phyloP scores from a whole-genome alignment of 2,329 filamentous ascomycete genomes.

The Cryphonectria radicalis region DNA sequence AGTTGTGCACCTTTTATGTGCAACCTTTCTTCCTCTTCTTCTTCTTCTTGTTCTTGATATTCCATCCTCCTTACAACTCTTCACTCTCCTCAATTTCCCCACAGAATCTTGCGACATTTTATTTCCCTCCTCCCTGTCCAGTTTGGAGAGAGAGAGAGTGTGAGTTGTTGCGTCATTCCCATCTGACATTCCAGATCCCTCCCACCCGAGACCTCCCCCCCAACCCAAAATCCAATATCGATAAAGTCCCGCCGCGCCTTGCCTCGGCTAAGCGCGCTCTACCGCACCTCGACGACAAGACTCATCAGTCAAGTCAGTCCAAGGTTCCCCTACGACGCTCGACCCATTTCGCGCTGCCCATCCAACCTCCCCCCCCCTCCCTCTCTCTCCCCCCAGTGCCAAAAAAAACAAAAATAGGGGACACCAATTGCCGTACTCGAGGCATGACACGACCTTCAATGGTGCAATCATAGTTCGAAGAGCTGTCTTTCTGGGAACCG shows the following conservation, averaged over 20 bases:
- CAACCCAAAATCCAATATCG: slow-evolving; percentile 21
- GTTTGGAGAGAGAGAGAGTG: neutral
- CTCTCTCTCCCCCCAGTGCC: too few relatives aligned
- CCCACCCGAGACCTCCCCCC: neutral
- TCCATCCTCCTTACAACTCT: neutral
- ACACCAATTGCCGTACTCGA: neutral
- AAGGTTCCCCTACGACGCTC: neutral
- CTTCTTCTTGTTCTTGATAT: neutral
- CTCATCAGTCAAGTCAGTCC: slow-evolving; percentile 8
- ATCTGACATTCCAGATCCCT: neutral
- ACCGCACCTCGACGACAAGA: slow-evolving; percentile 9
- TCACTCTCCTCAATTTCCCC: too few relatives aligned
- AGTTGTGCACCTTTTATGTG: neutral
- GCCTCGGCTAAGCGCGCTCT: slow-evolving; percentile 27
- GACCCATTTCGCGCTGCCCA: neutral
- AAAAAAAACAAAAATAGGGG: neutral
- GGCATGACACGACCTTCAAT: slow-evolving; percentile 21
- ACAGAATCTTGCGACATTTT: too few relatives aligned
- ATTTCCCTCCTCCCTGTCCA: too few relatives aligned
- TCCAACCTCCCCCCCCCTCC: neutral
- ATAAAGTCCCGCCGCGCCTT: slow-evolving; percentile 27
- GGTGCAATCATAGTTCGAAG: slow-evolving; percentile 25
- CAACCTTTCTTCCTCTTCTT: neutral
- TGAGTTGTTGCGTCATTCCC: neutral
- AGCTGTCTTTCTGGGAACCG: slow-evolving; percentile 25